Evolutionary conservation across 768 basidiomycete genomes (phyloP), one percentile per base, ranked within the genome.

Genomic region (Termitomyces eurrhizus): DNA sequence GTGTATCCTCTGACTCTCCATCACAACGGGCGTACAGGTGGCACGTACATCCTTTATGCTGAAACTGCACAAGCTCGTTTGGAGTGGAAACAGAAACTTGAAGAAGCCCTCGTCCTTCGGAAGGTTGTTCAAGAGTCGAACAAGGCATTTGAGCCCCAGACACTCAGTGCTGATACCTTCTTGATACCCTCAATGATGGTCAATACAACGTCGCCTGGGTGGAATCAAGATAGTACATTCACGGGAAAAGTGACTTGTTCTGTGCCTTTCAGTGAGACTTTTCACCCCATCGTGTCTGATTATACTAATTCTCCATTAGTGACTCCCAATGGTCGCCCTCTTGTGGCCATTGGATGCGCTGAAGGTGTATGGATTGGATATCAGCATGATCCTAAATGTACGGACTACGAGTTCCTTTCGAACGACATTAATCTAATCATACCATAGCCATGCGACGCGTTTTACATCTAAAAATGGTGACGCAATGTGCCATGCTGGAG

Each of bases 321-420:
- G 62, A 96, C 94, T 6, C 78, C 87, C 6, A 94, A 98, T 69
- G 88, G 89, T 6, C 85, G 93, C 29, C 86, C 86, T 13, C 80
- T 99, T 14, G 90, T 98, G 44, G 93, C 95, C 0, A 88, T 98
- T 66, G 97, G 95, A 8, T 97, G 95, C 72, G 89, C 90, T 0
- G 94, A 97, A 69, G 97, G 97, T 37, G 93, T 98, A 6, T 99
- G 95, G 93, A 97, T 98, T 68, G 96, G 96, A 0, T 90, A 95
- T 75, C 84, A 93, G 44, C 90, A 93, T 64, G 91, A 96, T 72
- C 89, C 95, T 2, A 78, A 83, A 70, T 95, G 93, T 93, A 72
- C 62, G 87, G 12, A 67, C 48, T 21, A 32, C 12, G 36, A 9
- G 9, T 45, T 9, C 14, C n/a, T 52, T 52, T 37, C 29, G 14